Base-by-base conservation (phyloP, 495 filamentous ascomycete species). In the Hypoxylon trugodes region DNA sequence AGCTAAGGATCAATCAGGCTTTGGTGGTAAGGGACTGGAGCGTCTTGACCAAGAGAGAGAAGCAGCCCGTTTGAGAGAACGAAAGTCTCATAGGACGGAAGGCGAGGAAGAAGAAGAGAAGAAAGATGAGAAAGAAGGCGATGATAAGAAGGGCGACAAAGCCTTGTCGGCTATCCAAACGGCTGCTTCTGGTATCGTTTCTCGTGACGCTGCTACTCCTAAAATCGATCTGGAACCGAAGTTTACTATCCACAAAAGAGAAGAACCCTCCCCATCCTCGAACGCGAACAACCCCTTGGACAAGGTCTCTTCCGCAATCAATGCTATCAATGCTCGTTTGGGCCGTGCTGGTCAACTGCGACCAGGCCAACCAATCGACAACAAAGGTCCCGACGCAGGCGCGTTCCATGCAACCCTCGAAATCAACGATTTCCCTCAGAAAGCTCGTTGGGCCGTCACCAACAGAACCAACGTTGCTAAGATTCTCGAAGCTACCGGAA, bases 361-460 rank as follows among this genome's bases (percentile, higher is more conserved):
- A 64, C 88, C 89, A 2, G 96, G 95, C 4, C 92, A 96, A 42
- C 95, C 96, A 13, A 97, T 97, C 70, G 95, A 99, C 79, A 99
- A 99, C 74, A 96, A 97, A 73, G 95, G 95, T 3, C 95, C 95
- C 9, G 95, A 99, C 77, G 95, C 95, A 6, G 95, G 95, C 24
- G 92, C 92, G 9, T 99, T 95, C 85, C 95, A 99, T 74, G 92
- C 95, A 22, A 98, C 93, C 3, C 79, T 99, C 66, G 96, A 98
- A 73, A 98, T 99, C 83, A 99, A 99, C 73, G 95, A 98, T 77
- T 98, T 97, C 75, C 96, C 95, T 22, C 95, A 98, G 75, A 97
- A 98, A 86, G 95, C 96, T 62, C 87, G 95, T 53, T 99, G 95
- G 95, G 94, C 92, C 16, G 95, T 99, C 75, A 99, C 95, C 43